Evolutionary conservation across 148 eudicot genomes (phyloP).

Genomic region (Rhododendron henanense): DNA sequence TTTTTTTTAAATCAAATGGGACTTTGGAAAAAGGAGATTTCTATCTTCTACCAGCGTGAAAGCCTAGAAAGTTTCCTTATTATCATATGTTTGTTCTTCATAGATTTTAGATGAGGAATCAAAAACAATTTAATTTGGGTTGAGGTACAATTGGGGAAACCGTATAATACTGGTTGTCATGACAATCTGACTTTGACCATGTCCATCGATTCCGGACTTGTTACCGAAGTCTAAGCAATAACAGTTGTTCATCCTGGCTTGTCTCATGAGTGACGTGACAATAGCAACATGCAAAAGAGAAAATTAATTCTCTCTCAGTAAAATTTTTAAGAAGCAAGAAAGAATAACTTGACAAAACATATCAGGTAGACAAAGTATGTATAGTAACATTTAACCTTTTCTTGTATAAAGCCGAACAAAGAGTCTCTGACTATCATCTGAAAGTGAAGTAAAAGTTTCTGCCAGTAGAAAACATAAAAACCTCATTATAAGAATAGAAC

Average conservation of each 20-base stretch:
- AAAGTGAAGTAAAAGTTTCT: slow-evolving; percentile 65
- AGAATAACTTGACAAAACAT: background rate
- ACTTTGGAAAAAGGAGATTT: background rate
- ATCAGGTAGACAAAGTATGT: background rate
- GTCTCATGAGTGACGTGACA: background rate
- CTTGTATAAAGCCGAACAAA: slow-evolving; percentile 83
- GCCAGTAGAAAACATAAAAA: slow-evolving; percentile 21
- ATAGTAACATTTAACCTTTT: slow-evolving; percentile 49
- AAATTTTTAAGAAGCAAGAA: background rate
- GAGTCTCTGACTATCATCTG: slow-evolving; percentile 89
- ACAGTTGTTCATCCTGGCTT: background rate
- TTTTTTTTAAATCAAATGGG: background rate
- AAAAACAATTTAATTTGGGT: background rate
- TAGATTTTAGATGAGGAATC: background rate
- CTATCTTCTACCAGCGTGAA: background rate
- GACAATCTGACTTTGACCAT: background rate
- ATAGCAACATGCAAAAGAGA: background rate
- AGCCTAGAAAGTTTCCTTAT: too few species aligned
- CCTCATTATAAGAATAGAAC: background rate
- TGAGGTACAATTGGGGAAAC: background rate
- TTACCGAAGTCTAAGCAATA: background rate
- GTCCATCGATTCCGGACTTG: background rate
- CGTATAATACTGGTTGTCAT: background rate
- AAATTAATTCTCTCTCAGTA: background rate
- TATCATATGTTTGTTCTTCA: background rate